Evolutionary conservation across 345 rosid species (phyloP).

Genomic region (Chamaenerion angustifolium): DNA sequence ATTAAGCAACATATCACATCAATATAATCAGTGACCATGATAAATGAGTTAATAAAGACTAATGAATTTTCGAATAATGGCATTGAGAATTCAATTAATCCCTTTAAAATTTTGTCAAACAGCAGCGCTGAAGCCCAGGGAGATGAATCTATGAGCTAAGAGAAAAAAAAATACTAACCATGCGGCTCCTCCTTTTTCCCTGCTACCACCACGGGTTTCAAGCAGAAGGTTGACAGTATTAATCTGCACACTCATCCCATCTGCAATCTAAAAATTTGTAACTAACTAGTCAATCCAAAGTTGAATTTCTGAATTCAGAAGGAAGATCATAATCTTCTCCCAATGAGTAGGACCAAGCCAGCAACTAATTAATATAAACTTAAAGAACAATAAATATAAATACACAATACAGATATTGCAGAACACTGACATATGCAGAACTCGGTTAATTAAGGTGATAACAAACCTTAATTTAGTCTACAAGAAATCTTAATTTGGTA

Average conservation of each 20-base stretch:
- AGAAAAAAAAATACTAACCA: conserved; percentile 39
- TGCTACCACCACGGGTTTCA: conserved; percentile 71
- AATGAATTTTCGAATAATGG: too few species aligned
- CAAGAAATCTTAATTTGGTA: too few species aligned
- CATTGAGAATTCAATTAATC: not conserved
- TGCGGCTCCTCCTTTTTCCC: conserved; percentile 64
- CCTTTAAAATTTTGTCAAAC: not conserved
- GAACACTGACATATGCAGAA: too few species aligned
- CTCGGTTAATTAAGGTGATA: too few species aligned
- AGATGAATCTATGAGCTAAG: not conserved
- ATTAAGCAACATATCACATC: not conserved
- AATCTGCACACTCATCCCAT: conserved; percentile 94
- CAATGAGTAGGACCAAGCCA: too few species aligned
- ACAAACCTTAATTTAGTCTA: too few species aligned
- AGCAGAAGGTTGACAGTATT: conserved; percentile 83
- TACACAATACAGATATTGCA: too few species aligned
- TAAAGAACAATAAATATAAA: too few species aligned
- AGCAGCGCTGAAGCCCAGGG: not conserved
- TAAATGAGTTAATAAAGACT: not conserved
- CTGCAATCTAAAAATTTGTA: conserved; percentile 65
- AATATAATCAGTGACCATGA: not conserved
- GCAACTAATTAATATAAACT: too few species aligned
- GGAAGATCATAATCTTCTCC: not conserved
- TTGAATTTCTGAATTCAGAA: not conserved
- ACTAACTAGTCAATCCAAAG: conserved; percentile 8